Evolutionary conservation across 2,329 filamentous ascomycete species (phyloP), one percentile per base, ranked within the genome.

Genomic region (Neofusicoccum umdonicola): DNA sequence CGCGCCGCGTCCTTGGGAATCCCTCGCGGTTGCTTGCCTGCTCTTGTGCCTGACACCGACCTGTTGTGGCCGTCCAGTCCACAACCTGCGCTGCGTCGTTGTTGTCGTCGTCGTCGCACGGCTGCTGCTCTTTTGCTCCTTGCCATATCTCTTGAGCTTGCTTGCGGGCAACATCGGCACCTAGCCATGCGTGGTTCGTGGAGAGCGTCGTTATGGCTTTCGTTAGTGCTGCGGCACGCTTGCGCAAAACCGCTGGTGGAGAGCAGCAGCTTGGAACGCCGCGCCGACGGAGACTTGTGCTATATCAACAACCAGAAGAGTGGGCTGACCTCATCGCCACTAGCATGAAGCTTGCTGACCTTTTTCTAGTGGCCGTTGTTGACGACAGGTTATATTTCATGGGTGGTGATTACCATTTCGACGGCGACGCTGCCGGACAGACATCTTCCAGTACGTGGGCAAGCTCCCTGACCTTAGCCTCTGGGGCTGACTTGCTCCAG

Each of bases 301-400:
- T 58, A 44, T 39, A 34, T 58, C 37, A 58, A 58, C 22, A 58
- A 44, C 15, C 54, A 58, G 39, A 58, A 58, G 54, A 45, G 54
- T 58, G n/a, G 37, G 56, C 34, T 8, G 4, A 13, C 31, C 42
- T 37, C 17, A 4, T n/a, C 42, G 42, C 17, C 4, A 19, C 17
- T 37, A 31, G 3, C n/a, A 37, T 8, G 27, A n/a, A 19, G 8
- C 39, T n/a, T 17, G 27, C 56, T 60, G 31, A 60, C 42, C 31
- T 12, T 8, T 19, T 11, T 12, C 12, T 31, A 60, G 56, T 60
- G 15, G 56, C 56, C 3, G 8, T 47, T n/a, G 12, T 60, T 45
- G 56, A 47, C 17, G 56, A 60, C 6, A 34, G 42, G 31, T 22
- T 60, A 39, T 60, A 60, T n/a, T 60, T 60, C 56, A 60, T 60